These are phyloP conservation scores for Suzukiozyma palmioleophila DNA, from an alignment of 1,139 yeast genomes.

Conservation along the genomic window DNA sequence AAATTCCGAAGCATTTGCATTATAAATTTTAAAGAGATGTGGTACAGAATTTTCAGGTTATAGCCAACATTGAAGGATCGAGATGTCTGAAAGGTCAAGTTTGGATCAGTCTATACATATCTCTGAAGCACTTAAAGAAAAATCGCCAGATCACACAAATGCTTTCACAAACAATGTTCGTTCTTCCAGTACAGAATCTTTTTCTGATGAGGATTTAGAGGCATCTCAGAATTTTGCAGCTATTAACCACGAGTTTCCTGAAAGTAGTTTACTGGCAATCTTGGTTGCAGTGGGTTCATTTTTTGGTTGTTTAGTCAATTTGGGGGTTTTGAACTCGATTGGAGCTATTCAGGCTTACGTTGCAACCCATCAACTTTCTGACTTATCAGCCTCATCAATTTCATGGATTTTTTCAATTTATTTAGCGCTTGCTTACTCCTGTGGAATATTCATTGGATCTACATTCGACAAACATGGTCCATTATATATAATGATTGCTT, in stretches of 20 bases:
- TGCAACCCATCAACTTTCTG: conserved; percentile 46
- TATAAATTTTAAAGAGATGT: no score
- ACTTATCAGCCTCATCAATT: conserved; percentile 40
- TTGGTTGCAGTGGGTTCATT: conserved; percentile 61
- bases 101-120: no score
- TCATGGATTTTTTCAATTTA: conserved; percentile 71
- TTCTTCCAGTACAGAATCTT: conserved; percentile 4
- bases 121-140: not conserved
- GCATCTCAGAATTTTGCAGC: not conserved
- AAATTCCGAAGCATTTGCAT: not conserved
- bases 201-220: conserved; percentile 5
- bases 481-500: conserved; percentile 35
- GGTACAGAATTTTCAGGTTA: no score
- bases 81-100: no score
- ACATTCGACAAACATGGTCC: conserved; percentile 49
- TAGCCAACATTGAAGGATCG: no score
- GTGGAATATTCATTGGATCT: conserved; percentile 47
- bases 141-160: conserved; percentile 6
- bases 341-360: conserved; percentile 65
- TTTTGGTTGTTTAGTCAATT: conserved; percentile 50
- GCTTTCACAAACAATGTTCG: conserved; percentile 4
- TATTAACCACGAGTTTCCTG: conserved; percentile 43
- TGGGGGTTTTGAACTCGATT: conserved; percentile 59
- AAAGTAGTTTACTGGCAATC: conserved; percentile 60
- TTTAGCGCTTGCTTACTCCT: conserved; percentile 51